Evolutionary conservation across 2,329 filamentous ascomycete genomes (phyloP).

Genomic region (Calonectria leucothoes): DNA sequence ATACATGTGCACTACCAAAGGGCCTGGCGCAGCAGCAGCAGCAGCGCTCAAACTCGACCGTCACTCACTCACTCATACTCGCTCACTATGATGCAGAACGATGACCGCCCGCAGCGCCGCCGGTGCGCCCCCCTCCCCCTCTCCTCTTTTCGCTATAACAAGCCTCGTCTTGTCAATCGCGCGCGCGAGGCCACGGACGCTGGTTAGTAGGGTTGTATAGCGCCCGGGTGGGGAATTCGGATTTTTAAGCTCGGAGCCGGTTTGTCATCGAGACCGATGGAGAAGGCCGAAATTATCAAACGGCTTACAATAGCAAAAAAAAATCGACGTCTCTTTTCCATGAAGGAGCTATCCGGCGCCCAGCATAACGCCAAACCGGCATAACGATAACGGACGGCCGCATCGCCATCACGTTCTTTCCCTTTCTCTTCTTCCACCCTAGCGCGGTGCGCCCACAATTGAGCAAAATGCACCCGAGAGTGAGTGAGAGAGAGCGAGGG

Average conservation of each 20-base stretch:
- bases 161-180: conserved; percentile 19
- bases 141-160: neutral
- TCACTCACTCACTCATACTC: neutral
- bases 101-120: neutral
- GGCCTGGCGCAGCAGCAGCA: neutral
- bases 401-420: neutral
- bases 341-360: no score
- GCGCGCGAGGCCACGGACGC: conserved; percentile 13
- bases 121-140: neutral
- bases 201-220: neutral
- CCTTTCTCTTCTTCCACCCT: neutral
- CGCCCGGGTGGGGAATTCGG: conserved; percentile 6
- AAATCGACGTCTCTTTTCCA: neutral
- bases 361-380: neutral
- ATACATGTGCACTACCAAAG: conserved; percentile 26
- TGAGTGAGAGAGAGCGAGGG: neutral
- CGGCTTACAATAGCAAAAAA: conserved; percentile 38
- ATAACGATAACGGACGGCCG: neutral
- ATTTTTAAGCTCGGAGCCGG: conserved; percentile 31
- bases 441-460: neutral
- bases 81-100: neutral
- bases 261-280: conserved; percentile 30
- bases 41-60: neutral
- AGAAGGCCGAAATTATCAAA: conserved; percentile 27
- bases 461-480: neutral